Base-by-base conservation (phyloP, 768 basidiomycete species). In the Mycena haematopus region DNA sequence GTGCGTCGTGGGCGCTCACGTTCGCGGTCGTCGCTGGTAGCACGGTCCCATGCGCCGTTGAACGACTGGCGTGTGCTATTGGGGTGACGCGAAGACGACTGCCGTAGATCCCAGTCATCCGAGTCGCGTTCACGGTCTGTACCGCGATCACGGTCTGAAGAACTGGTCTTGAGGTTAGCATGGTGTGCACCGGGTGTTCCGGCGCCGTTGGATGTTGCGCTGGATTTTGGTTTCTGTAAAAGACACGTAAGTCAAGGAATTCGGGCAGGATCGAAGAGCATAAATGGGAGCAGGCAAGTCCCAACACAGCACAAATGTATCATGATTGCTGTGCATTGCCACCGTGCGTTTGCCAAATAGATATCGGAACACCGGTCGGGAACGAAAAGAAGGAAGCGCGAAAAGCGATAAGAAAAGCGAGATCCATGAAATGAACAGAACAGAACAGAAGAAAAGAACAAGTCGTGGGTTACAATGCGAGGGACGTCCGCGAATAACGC, bases 141-240 rank as follows among this genome's bases (percentile, higher is more conserved):
- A 14, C 24, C 46, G 17, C 36, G 49, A 33, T 45, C 60, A 17
- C 60, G 64, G 31, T 66, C 51, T 65, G 60, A 54, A 44, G 52
- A 62, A 42, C 54, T 59, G 57, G 31, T 61, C 54, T 66, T 58
- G 25, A 57, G 27, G 44, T 61, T 58, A 65, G 60, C 40, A 50
- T 50, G 59, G 22, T 53, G 47, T 1, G 42, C 8, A 42, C 52
- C 49, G 13, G 57, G 46, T 6, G 54, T 61, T 10, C 49, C 65
- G 17, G 66, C 36, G 29, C 58, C 62, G 24, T 60, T 63, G 9
- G 60, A 47, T 7, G 65, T 55, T 29, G 40, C 40, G 54, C 42
- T 49, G 2, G 61, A 59, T 57, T 60, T 63, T n/a, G 66, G 62
- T 61, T 67, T 67, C 66, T 67, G 40, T 6, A n/a, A 29, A 22